Conservation (phyloP, 495 filamentous ascomycete genomes). For the Mytilinidion resinicola region DNA sequence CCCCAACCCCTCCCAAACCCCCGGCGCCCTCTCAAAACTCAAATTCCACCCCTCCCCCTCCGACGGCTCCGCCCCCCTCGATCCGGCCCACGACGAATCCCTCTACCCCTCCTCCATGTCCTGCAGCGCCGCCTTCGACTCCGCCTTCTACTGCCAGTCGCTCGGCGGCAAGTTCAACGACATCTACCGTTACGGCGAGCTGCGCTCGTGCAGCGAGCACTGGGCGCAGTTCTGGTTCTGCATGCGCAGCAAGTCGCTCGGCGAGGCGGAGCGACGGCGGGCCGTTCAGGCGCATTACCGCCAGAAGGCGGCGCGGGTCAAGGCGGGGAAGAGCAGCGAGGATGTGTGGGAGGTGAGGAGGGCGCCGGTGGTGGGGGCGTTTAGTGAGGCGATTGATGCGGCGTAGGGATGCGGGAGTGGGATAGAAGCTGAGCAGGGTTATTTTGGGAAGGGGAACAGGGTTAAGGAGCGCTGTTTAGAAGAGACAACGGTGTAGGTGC, state of each 20-base stretch:
- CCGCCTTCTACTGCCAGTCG: slow-evolving; percentile 91
- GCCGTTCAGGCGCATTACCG: slow-evolving; percentile 65
- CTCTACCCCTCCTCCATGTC: slow-evolving; percentile 75
- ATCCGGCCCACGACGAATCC: slow-evolving; percentile 47
- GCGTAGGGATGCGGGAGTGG: slow-evolving; percentile 31
- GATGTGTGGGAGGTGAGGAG: slow-evolving; percentile 79
- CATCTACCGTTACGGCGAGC: slow-evolving; percentile 75
- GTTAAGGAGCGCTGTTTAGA: too few species aligned
- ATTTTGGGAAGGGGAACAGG: too few species aligned
- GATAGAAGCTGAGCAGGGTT: too few species aligned
- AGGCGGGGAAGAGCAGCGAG: slow-evolving; percentile 69
- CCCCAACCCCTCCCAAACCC: slow-evolving; percentile 1
- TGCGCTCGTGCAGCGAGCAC: slow-evolving; percentile 68
- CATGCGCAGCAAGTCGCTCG: slow-evolving; percentile 66
- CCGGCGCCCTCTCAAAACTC: neutral
- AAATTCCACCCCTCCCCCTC: slow-evolving; percentile 6
- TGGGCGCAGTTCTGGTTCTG: slow-evolving; percentile 95
- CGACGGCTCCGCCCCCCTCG: slow-evolving; percentile 23
- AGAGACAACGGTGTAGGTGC: too few species aligned
- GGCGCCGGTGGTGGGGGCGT: slow-evolving; percentile 44
- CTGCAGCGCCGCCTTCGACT: slow-evolving; percentile 85
- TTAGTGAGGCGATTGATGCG: slow-evolving; percentile 56
- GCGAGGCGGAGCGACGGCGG: slow-evolving; percentile 41
- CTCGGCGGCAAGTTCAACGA: slow-evolving; percentile 81
- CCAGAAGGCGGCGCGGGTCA: slow-evolving; percentile 68